These are phyloP conservation scores for Bolboschoenoplectus hybrid DNA, from an alignment of 202 grass and related monocot genomes.

Conservation along the genomic window DNA sequence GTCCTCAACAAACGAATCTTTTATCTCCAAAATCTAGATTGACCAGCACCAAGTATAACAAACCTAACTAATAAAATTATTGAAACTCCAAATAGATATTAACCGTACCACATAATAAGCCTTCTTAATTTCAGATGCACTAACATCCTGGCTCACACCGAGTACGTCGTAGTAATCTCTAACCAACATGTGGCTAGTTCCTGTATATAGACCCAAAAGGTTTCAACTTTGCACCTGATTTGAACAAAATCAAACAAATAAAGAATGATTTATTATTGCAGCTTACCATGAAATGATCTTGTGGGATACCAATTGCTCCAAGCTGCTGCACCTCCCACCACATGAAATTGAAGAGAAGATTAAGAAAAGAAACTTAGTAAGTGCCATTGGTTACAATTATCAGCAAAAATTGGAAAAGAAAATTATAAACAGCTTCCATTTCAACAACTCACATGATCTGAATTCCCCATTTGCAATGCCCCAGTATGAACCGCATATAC, in stretches of 20 bases:
- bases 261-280: background rate
- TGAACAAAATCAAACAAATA: conserved; percentile 24
- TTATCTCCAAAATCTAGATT: background rate
- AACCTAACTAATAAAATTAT: background rate
- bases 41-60: background rate
- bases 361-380: background rate
- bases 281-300: conserved; percentile 36
- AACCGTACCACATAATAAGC: conserved; percentile 84
- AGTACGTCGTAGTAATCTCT: conserved; percentile 95
- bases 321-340: background rate
- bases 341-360: background rate
- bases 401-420: background rate
- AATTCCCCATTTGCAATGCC: conserved; percentile 26
- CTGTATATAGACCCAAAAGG: conserved; percentile 49
- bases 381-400: background rate
- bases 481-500: conserved; percentile 21
- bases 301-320: conserved; percentile 13
- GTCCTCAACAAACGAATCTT: background rate
- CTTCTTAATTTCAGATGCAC: conserved; percentile 80
- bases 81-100: conserved; percentile 12
- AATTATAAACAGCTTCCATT: background rate
- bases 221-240: conserved; percentile 10
- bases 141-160: conserved; percentile 69
- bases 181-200: conserved; percentile 57
- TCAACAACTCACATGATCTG: conserved; percentile 22